Conservation (phyloP, 2,329 filamentous ascomycete genomes). For the Grosmannia serpens region DNA sequence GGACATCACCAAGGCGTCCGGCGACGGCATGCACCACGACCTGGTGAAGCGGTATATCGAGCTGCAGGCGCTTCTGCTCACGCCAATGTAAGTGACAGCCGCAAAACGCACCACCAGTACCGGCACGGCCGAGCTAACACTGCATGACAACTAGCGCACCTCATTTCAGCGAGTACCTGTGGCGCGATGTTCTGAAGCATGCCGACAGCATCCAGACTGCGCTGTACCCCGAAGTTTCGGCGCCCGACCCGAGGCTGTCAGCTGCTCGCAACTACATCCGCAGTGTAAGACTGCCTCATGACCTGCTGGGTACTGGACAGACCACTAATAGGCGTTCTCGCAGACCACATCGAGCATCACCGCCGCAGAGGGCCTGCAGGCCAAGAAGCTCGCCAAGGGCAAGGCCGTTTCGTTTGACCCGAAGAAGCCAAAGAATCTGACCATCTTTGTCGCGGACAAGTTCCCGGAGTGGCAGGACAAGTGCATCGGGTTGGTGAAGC, state of each 20-base stretch:
- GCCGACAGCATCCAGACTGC: constrained; percentile 56
- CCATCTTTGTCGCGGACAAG: constrained; percentile 66
- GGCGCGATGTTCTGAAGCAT: constrained; percentile 71
- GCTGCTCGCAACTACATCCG: constrained; percentile 78
- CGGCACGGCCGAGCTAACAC: neutral
- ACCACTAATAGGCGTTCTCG: neutral
- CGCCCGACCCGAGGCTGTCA: constrained; percentile 54
- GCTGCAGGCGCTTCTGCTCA: constrained; percentile 54
- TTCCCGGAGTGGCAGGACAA: constrained; percentile 89
- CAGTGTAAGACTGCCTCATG: constrained; percentile 5
- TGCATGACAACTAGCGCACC: constrained; percentile 40
- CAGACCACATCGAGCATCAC: constrained; percentile 12
- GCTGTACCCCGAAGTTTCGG: constrained; percentile 58
- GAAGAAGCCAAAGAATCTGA: constrained; percentile 83
- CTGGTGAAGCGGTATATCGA: constrained; percentile 72
- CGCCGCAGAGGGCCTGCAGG: constrained; percentile 14
- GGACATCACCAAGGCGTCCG: constrained; percentile 63
- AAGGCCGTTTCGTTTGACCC: constrained; percentile 79
- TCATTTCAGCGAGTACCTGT: constrained; percentile 91
- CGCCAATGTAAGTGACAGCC: constrained; percentile 42
- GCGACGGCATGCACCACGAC: constrained; percentile 77
- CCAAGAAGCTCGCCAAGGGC: constrained; percentile 63
- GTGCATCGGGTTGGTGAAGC: constrained; percentile 69
- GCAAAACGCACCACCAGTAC: no score
- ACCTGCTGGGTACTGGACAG: no score